These are phyloP conservation scores for Coemansia javaensis DNA, from an alignment of 192 early-diverging fungal species.

Conservation along the genomic window DNA sequence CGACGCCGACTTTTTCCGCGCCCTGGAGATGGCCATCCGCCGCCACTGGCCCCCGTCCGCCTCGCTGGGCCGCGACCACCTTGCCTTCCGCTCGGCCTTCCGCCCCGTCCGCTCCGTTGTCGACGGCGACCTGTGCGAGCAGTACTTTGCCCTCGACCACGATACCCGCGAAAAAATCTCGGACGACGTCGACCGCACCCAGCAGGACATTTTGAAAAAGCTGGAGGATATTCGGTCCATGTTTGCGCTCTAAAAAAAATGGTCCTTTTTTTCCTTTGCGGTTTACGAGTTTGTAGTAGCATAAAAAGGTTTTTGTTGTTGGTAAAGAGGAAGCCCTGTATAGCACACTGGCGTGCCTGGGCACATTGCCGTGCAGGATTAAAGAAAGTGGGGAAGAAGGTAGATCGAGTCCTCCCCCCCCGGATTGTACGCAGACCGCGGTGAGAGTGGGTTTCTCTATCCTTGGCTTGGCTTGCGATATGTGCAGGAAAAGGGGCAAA, in stretches of 20 bases:
- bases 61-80: slow-evolving; percentile 85
- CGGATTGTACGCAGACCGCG: too few species aligned
- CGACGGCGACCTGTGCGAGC: slow-evolving; percentile 95
- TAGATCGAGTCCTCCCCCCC: too few species aligned
- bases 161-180: slow-evolving; percentile 55
- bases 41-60: slow-evolving; percentile 70
- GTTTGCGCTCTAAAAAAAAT: slow-evolving; percentile 53
- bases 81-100: slow-evolving; percentile 75
- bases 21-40: slow-evolving; percentile 87
- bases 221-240: slow-evolving; percentile 82
- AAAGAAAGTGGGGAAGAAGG: too few species aligned
- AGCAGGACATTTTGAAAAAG: slow-evolving; percentile 84
- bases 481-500: too few species aligned
- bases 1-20: slow-evolving; percentile 90
- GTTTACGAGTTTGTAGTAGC: too few species aligned
- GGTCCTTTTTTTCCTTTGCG: too few species aligned
- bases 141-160: slow-evolving; percentile 42
- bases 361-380: too few species aligned
- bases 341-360: too few species aligned
- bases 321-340: too few species aligned
- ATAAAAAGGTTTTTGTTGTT: too few species aligned
- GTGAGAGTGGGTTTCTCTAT: too few species aligned
- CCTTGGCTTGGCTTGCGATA: too few species aligned
- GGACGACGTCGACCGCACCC: slow-evolving; percentile 80
- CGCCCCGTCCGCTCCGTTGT: slow-evolving; percentile 67